phyloP scores from a whole-genome alignment of 176 grass and related monocot species.

The Hsuehochloa calcarea region DNA sequence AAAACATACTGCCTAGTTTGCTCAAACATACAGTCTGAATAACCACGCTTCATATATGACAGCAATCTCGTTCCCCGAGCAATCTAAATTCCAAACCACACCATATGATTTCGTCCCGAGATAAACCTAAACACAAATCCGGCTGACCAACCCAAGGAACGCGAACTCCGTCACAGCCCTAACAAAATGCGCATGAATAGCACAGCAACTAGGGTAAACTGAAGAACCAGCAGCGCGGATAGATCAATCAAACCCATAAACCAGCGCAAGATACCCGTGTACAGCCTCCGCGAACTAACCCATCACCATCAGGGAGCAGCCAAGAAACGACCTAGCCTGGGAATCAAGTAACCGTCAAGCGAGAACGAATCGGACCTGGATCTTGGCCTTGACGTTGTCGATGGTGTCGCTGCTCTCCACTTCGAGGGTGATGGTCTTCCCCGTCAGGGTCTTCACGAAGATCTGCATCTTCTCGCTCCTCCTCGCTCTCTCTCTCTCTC shows the following conservation, averaged over 20 bases:
- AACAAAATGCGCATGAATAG: neutral
- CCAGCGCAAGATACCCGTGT: neutral
- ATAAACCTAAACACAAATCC: conserved; percentile 13
- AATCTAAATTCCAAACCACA: neutral
- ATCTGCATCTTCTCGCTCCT: conserved; percentile 49
- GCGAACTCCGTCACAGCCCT: neutral
- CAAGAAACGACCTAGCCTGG: neutral
- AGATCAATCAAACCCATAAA: conserved; percentile 1
- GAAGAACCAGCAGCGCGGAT: neutral
- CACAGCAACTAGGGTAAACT: neutral
- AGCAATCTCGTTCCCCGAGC: neutral
- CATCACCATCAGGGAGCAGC: neutral
- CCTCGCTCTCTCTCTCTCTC: neutral
- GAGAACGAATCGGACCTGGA: conserved; percentile 48
- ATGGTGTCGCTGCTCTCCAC: conserved; percentile 97
- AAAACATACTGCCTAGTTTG: neutral
- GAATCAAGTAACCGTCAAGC: neutral
- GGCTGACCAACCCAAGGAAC: neutral
- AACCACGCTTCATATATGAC: neutral
- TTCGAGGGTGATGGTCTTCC: conserved; percentile 94
- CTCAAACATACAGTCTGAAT: neutral
- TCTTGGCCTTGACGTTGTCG: conserved; percentile 90
- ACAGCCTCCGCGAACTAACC: neutral
- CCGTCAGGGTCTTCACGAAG: conserved; percentile 80
- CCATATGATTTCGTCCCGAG: neutral